Evolutionary conservation across 1,284 basidiomycete species (phyloP).

Genomic region (Cryptococcus jaspeensis): DNA sequence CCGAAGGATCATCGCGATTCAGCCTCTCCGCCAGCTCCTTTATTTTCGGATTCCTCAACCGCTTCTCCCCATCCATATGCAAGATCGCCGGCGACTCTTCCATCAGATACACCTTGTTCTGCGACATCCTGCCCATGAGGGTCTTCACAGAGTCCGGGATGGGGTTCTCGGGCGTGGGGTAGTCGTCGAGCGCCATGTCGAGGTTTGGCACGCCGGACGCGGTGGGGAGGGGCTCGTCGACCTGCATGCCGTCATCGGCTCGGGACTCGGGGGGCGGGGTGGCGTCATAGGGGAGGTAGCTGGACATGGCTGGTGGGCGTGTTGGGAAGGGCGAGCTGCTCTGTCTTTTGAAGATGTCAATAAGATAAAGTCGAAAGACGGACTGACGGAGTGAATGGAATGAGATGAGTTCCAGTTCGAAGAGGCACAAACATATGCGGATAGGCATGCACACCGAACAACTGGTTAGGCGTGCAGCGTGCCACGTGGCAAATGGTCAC

Average conservation of each 20-base stretch:
- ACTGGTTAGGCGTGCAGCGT: no score
- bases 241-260: background rate
- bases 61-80: constrained; percentile 31
- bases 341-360: no score
- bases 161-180: constrained; percentile 12
- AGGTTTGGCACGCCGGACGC: constrained; percentile 21
- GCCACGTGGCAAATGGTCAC: no score
- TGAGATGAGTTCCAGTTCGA: no score
- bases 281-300: constrained; percentile 38
- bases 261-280: constrained; percentile 28
- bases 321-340: background rate
- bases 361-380: no score
- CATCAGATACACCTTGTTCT: constrained; percentile 44
- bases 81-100: constrained; percentile 44
- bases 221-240: background rate
- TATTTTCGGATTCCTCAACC: constrained; percentile 41
- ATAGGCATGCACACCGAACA: no score
- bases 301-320: constrained; percentile 6
- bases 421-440: no score
- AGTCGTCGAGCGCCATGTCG: constrained; percentile 43
- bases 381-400: no score
- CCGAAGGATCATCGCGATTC: constrained; percentile 41
- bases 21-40: constrained; percentile 37
- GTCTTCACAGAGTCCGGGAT: constrained; percentile 40
- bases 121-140: constrained; percentile 45